Conservation (phyloP, 2,329 filamentous ascomycete genomes). For the Nemania bipapillata region DNA sequence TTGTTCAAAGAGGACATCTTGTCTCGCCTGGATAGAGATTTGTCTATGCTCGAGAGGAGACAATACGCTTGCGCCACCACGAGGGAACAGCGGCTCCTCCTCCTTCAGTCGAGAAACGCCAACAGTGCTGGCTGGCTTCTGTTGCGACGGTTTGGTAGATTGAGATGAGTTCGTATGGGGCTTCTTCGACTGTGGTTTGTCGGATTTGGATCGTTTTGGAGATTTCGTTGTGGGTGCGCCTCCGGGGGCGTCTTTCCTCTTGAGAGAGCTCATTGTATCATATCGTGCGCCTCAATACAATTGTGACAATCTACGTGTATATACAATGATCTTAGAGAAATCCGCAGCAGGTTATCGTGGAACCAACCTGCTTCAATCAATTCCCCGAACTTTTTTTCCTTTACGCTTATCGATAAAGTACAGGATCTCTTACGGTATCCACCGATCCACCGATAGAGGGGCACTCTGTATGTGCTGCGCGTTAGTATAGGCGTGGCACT, state of each 20-base stretch:
- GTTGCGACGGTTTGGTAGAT: slow-evolving; percentile 41
- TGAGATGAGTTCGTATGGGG: slow-evolving; percentile 50
- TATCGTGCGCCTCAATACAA: slow-evolving; percentile 27
- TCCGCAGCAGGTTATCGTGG: slow-evolving; percentile 12
- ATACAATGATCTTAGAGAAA: slow-evolving; percentile 9
- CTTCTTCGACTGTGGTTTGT: slow-evolving; percentile 51
- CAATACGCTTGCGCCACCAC: slow-evolving; percentile 88
- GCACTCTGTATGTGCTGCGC: slow-evolving; percentile 4
- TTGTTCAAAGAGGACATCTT: slow-evolving; percentile 91
- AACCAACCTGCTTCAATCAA: slow-evolving; percentile 1
- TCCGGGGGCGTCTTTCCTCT: slow-evolving; percentile 68
- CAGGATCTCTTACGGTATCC: not conserved
- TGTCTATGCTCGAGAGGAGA: slow-evolving; percentile 96
- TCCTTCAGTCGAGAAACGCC: slow-evolving; percentile 67
- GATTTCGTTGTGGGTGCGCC: slow-evolving; percentile 63
- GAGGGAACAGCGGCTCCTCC: slow-evolving; percentile 89
- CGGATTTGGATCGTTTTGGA: slow-evolving; percentile 60
- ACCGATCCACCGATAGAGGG: slow-evolving; percentile 22
- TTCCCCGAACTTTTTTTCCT: slow-evolving; percentile 39
- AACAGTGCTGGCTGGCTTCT: slow-evolving; percentile 49
- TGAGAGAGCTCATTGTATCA: slow-evolving; percentile 65
- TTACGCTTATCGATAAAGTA: slow-evolving; percentile 39
- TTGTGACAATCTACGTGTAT: too few species aligned
- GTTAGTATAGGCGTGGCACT: too few species aligned
- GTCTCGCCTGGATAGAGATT: slow-evolving; percentile 91